phyloP scores from a whole-genome alignment of 2,329 filamentous ascomycete genomes.

The Xylaria sp. region DNA sequence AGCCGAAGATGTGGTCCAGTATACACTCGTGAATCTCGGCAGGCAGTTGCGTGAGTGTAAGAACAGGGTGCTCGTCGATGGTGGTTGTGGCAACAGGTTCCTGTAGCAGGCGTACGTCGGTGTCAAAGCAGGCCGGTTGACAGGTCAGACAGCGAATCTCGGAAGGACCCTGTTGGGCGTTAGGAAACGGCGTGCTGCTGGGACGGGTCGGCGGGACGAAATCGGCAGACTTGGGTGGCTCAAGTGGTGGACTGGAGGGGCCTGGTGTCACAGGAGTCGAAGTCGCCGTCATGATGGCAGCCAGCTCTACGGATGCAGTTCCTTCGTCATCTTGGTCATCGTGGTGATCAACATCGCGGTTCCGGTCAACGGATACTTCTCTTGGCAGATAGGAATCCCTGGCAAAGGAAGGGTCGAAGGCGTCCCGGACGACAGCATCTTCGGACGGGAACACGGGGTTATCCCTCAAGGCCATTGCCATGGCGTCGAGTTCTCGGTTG shows the following conservation, averaged over 20 bases:
- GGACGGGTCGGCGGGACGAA: constrained; percentile 64
- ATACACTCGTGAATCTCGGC: constrained; percentile 79
- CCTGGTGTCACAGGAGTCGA: constrained; percentile 68
- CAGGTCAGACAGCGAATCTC: constrained; percentile 57
- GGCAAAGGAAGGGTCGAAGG: constrained; percentile 47
- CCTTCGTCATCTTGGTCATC: constrained; percentile 52
- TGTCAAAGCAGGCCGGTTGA: constrained; percentile 50
- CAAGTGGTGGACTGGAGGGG: constrained; percentile 62
- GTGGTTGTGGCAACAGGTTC: constrained; percentile 43
- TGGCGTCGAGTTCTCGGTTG: constrained; percentile 39
- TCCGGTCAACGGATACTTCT: constrained; percentile 44
- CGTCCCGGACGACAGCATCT: constrained; percentile 38
- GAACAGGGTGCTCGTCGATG: constrained; percentile 46
- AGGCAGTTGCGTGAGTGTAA: constrained; percentile 67
- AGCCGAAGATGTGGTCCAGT: constrained; percentile 76
- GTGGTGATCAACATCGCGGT: constrained; percentile 31
- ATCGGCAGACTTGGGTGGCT: constrained; percentile 59
- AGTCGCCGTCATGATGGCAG: constrained; percentile 58
- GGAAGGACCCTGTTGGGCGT: constrained; percentile 61
- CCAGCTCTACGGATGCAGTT: constrained; percentile 56
- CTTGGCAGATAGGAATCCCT: constrained; percentile 46
- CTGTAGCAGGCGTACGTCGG: constrained; percentile 45
- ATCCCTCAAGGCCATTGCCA: constrained; percentile 44
- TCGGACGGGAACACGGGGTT: constrained; percentile 43
- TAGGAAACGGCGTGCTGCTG: constrained; percentile 70